A percentile compares a stretch with the other conserved stretches of the same genome.
phyloP scores from a whole-genome alignment of 176 grass and related monocot species.

The Oryza meyeriana region DNA sequence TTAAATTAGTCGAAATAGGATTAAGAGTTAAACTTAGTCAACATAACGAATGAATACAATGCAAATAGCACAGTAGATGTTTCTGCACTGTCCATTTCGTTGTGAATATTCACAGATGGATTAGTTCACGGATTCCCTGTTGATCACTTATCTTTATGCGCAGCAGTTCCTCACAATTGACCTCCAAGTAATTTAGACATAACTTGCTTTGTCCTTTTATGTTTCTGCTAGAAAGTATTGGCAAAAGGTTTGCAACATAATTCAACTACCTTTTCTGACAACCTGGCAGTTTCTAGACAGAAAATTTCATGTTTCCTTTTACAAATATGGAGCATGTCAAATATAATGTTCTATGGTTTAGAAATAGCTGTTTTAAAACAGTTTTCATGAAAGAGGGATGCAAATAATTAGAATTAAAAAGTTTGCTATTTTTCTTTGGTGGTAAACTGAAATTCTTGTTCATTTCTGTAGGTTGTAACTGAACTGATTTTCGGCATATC shows the following conservation, averaged over 20 bases:
- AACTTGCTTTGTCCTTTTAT: not conserved
- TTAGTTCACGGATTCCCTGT: constrained; percentile 5
- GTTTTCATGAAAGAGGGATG: constrained; percentile 1
- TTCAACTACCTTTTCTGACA: not conserved
- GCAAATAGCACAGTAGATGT: not conserved
- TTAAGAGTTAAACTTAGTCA: not conserved
- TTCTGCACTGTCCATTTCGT: constrained; percentile 10
- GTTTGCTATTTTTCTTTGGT: constrained; percentile 11
- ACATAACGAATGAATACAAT: constrained; percentile 24
- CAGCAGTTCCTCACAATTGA: constrained; percentile 1
- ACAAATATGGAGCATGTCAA: not conserved
- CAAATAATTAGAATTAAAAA: not conserved
- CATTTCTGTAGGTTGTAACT: constrained; percentile 57
- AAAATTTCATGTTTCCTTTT: not conserved
- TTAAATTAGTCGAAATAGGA: constrained; percentile 16
- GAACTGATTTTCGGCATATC: constrained; percentile 61
- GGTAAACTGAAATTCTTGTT: constrained; percentile 22
- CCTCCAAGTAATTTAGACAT: not conserved
- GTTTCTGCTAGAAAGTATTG: not conserved
- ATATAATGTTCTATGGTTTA: not conserved
- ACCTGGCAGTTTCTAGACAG: not conserved
- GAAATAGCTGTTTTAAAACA: not conserved
- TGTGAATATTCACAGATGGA: not conserved
- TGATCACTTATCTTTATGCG: not conserved
- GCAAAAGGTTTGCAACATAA: not conserved